Evolutionary conservation across 352 stramenopile species (phyloP), one percentile per base, ranked within the genome.

Genomic region (Peronosclerospora sorghi): DNA sequence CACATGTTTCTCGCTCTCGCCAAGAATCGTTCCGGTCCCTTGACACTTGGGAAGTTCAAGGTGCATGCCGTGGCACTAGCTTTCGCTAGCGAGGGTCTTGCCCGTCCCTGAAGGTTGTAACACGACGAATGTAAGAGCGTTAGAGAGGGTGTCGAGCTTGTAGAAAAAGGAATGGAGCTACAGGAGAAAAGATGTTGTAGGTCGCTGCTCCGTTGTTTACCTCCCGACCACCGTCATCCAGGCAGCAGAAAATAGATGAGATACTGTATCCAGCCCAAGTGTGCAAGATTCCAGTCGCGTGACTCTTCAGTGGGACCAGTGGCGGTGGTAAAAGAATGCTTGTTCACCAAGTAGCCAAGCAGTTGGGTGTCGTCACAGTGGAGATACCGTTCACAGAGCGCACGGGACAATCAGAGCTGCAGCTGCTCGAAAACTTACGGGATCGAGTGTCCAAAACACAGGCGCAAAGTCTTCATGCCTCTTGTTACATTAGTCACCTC

Each of bases 361-460:
- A 68, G 18, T 62, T 90, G 12, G 76, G 77, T n/a, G 56, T 88
- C 7, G 49, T 70, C 15, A 65, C 78, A 32, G 51, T 92, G 5
- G 80, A 92, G 54, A 61, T 92, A 10, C 57, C 69, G 9, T 92
- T 92, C 32, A 84, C 75, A 0, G 75, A 89, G 37, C 61, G 89
- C 8, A 81, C 73, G 6, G 69, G 64, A 0, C 59, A 70, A 35
- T 89, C 76, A 2, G 74, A 89, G 42, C 51, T 87, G 21, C 68
- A 85, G 39, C 45, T 88, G 26, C 47, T 88, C 5, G 67, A 92
- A 37, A 89, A 88, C 28, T 56, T 92, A 8, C 71, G 69, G 2
- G 62, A 80, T 2, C 65, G 85, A 55, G 66, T 86, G 5, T 60
- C 56, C 1, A 88, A 89, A 48, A 70, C 77, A 0, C 61, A 83